A percentile compares a stretch with the other conserved stretches of the same genome.
phyloP scores from a whole-genome alignment of 768 basidiomycete genomes.

The Pleurotus eryngii region DNA sequence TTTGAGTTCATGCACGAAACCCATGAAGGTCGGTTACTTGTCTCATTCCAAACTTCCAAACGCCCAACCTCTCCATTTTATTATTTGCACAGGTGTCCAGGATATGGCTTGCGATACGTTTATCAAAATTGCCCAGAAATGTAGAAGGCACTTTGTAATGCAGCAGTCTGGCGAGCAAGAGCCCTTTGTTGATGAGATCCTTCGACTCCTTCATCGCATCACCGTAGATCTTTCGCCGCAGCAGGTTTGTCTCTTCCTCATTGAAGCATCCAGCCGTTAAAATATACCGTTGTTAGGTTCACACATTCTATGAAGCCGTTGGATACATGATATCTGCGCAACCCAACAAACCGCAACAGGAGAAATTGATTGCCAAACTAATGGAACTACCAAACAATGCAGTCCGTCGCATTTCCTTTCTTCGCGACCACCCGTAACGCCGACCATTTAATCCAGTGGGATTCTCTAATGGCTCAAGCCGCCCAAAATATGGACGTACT shows the following conservation, averaged over 20 bases:
- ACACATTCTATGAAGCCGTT: slow-evolving; percentile 98
- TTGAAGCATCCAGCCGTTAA: neutral
- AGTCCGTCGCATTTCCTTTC: slow-evolving; percentile 41
- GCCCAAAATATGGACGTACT: slow-evolving; percentile 90
- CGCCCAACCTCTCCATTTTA: neutral
- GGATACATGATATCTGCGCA: slow-evolving; percentile 99
- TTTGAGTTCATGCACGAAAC: slow-evolving; percentile 99
- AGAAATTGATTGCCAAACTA: slow-evolving; percentile 88
- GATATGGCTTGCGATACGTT: slow-evolving; percentile 99
- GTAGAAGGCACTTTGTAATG: slow-evolving; percentile 96
- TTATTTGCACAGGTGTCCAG: slow-evolving; percentile 72
- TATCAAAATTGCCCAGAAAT: slow-evolving; percentile 99
- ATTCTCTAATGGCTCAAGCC: slow-evolving; percentile 94
- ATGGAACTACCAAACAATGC: slow-evolving; percentile 99
- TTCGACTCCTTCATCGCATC: slow-evolving; percentile 87
- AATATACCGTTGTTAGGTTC: slow-evolving; percentile 49
- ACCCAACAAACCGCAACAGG: slow-evolving; percentile 95
- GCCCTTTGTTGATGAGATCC: slow-evolving; percentile 97
- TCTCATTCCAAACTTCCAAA: neutral
- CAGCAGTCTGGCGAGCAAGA: slow-evolving; percentile 96
- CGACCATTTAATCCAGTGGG: slow-evolving; percentile 63
- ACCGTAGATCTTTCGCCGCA: slow-evolving; percentile 92
- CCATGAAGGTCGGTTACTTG: slow-evolving; percentile 73
- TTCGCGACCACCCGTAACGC: slow-evolving; percentile 1
- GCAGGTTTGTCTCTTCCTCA: slow-evolving; percentile 44